These are phyloP conservation scores for Tetrastigma voinierianum DNA, from an alignment of 164 flowering plant species.

Conservation along the genomic window DNA sequence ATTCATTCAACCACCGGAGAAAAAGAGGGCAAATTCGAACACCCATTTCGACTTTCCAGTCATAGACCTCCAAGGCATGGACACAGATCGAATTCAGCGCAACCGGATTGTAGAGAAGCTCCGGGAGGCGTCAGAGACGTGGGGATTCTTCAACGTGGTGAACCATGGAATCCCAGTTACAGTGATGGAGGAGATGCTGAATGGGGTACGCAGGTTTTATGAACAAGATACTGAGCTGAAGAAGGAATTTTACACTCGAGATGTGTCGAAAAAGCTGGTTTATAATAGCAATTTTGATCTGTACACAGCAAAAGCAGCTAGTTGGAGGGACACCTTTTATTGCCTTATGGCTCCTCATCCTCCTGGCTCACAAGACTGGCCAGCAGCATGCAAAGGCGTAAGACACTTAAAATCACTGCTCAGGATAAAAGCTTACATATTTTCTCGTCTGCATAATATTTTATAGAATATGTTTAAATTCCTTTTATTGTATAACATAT, in stretches of 20 bases:
- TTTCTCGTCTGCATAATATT: no score
- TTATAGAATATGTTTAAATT: no score
- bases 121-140: constrained; percentile 28
- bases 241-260: constrained; percentile 29
- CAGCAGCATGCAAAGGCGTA: constrained; percentile 25
- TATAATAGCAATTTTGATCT: constrained; percentile 32
- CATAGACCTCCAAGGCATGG: constrained; percentile 31
- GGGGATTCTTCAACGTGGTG: constrained; percentile 58
- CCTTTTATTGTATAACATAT: no score
- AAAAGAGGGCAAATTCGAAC: neutral
- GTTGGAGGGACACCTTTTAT: constrained; percentile 38
- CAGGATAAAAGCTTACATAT: no score
- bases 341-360: constrained; percentile 19
- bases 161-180: constrained; percentile 48
- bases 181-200: constrained; percentile 40
- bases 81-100: neutral
- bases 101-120: constrained; percentile 22
- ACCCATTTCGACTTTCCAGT: constrained; percentile 7
- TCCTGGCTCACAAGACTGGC: constrained; percentile 27
- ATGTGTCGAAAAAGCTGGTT: constrained; percentile 18
- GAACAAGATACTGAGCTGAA: constrained; percentile 43
- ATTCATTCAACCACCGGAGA: constrained; percentile 4
- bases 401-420: no score
- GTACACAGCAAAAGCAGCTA: constrained; percentile 14
- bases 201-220: constrained; percentile 33